Evolutionary conservation across 441 rosid genomes (phyloP).

Genomic region (Pelargonium citronellum): DNA sequence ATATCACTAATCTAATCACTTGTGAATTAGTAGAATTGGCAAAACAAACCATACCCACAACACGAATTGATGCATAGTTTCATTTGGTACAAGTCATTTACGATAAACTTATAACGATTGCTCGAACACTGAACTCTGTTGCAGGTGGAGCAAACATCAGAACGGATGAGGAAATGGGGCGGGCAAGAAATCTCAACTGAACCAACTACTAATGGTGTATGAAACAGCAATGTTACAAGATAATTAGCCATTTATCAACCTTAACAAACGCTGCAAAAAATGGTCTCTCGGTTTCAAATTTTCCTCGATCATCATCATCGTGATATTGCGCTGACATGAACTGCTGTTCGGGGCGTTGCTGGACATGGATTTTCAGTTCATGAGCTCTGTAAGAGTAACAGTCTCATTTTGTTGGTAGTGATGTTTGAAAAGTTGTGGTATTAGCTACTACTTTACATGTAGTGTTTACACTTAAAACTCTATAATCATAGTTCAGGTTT

Average conservation of each 20-base stretch:
- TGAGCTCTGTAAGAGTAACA: background rate
- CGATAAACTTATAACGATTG: background rate
- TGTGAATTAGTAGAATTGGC: no score
- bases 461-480: no score
- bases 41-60: background rate
- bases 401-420: background rate
- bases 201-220: background rate
- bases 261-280: background rate
- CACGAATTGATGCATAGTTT: background rate
- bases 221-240: background rate
- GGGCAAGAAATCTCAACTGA: constrained; percentile 32
- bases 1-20: no score
- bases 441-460: no score
- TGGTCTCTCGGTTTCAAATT: background rate
- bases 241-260: no score
- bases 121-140: background rate
- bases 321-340: background rate
- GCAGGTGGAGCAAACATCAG: constrained; percentile 65
- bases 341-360: background rate
- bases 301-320: background rate
- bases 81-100: background rate
- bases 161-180: constrained; percentile 62
- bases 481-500: no score
- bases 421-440: no score
- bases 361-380: background rate